Evolutionary conservation across 1,284 basidiomycete species (phyloP).

Genomic region (Fomitopsis palustris): DNA sequence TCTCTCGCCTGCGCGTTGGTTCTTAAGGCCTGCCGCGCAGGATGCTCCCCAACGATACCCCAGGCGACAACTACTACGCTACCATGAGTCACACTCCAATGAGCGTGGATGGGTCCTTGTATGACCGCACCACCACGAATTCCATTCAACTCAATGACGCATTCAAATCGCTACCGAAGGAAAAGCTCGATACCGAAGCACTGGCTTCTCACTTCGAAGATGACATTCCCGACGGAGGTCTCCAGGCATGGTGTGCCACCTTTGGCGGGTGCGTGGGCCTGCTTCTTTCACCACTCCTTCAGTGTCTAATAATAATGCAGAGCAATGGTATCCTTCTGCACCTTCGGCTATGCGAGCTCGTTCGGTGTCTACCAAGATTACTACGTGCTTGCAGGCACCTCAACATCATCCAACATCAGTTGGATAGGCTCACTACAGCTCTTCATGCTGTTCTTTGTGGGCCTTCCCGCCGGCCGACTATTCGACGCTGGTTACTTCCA

Average conservation of each 20-base stretch:
- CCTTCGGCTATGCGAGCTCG: conserved; percentile 40
- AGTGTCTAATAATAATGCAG: conserved; percentile 13
- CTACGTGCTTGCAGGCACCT: conserved; percentile 30
- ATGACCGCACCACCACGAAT: background rate
- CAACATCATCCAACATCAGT: conserved; percentile 33
- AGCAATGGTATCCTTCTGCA: conserved; percentile 35
- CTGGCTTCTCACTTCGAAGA: background rate
- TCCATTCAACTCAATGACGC: background rate
- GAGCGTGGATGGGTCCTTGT: background rate
- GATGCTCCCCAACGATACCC: background rate
- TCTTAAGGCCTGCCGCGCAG: background rate
- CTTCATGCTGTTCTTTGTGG: conserved; percentile 25
- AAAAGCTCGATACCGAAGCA: background rate
- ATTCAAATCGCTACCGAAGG: background rate
- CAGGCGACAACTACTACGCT: background rate
- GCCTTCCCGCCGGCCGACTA: conserved; percentile 23
- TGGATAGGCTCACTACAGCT: conserved; percentile 36
- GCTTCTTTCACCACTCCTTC: background rate
- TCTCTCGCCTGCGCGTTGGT: background rate
- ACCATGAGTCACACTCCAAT: background rate
- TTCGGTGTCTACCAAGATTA: conserved; percentile 46
- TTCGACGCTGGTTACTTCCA: conserved; percentile 21
- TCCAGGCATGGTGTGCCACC: conserved; percentile 1
- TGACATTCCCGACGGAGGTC: conserved; percentile 1
- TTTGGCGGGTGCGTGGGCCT: conserved; percentile 5